Evolutionary conservation across 345 rosid species (phyloP).

Genomic region (Erysimum cheiranthoides): DNA sequence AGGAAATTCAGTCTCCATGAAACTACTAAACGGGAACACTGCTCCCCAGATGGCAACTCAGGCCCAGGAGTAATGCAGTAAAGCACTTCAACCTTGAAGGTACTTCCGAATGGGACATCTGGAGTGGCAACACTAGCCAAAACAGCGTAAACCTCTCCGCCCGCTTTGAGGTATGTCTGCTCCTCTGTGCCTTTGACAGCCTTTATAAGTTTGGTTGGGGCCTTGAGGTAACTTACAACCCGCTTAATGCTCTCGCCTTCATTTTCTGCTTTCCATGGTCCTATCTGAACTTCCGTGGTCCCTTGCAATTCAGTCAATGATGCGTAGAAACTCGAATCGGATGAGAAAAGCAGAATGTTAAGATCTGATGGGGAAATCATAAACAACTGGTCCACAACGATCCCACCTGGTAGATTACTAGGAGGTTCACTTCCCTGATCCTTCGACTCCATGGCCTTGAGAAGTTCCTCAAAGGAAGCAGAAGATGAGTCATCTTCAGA

Average conservation of each 20-base stretch:
- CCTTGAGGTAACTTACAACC: constrained; percentile 71
- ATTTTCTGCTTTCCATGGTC: constrained; percentile 76
- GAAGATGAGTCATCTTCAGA: constrained; percentile 62
- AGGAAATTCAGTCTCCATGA: constrained; percentile 91
- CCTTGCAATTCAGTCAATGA: constrained; percentile 75
- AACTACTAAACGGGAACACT: constrained; percentile 73
- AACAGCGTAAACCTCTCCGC: constrained; percentile 73
- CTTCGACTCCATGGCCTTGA: constrained; percentile 67
- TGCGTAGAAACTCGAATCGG: constrained; percentile 69
- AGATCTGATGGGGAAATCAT: constrained; percentile 66
- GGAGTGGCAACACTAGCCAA: constrained; percentile 76
- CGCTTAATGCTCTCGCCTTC: constrained; percentile 66
- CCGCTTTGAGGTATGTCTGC: constrained; percentile 76
- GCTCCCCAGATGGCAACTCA: constrained; percentile 78
- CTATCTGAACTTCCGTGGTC: constrained; percentile 72
- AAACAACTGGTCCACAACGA: constrained; percentile 75
- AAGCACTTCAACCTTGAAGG: constrained; percentile 74
- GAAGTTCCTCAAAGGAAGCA: constrained; percentile 63
- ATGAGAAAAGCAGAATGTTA: constrained; percentile 68
- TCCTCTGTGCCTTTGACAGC: constrained; percentile 91
- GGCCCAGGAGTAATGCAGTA: constrained; percentile 82
- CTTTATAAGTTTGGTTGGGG: constrained; percentile 75
- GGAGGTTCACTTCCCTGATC: constrained; percentile 75
- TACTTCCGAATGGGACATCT: constrained; percentile 83
- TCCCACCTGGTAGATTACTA: constrained; percentile 80